Conservation (phyloP, 2,329 filamentous ascomycete species). For the Dothidotthia symphoricarpi region DNA sequence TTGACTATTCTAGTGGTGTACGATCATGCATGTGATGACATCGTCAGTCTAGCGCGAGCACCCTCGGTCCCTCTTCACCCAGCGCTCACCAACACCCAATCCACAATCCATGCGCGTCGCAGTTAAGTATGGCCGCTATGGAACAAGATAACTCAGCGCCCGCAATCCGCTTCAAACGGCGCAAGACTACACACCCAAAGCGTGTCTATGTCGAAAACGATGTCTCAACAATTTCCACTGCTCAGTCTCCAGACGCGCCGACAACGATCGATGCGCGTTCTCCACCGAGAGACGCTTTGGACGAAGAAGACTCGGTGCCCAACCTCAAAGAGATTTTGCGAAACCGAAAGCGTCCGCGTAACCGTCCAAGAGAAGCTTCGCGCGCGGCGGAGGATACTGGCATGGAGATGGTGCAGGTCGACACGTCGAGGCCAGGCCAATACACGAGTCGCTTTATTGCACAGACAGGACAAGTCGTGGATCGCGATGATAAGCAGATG, state of each 20-base stretch:
- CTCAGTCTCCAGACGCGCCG: constrained; percentile 9
- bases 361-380: constrained; percentile 21
- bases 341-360: constrained; percentile 30
- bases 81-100: background rate
- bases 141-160: constrained; percentile 16
- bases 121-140: constrained; percentile 14
- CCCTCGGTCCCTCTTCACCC: constrained; percentile 1
- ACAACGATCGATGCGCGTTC: constrained; percentile 8
- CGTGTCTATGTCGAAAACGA: constrained; percentile 19
- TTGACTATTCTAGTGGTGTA: no score
- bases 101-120: constrained; percentile 1
- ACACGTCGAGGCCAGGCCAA: constrained; percentile 17
- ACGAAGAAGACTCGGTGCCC: constrained; percentile 20
- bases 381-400: constrained; percentile 19
- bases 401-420: constrained; percentile 17
- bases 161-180: constrained; percentile 33
- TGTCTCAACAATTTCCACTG: constrained; percentile 1
- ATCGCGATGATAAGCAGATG: constrained; percentile 71
- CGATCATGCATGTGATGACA: no score
- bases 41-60: background rate
- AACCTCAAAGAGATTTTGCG: constrained; percentile 35
- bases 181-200: constrained; percentile 29
- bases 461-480: constrained; percentile 67
- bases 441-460: constrained; percentile 61
- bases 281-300: constrained; percentile 6